Percentiles rank a stretch among this genome's conserved stretches.
Conservation (phyloP, 129 eudicot species). For the Centrapalus pauciflorus region DNA sequence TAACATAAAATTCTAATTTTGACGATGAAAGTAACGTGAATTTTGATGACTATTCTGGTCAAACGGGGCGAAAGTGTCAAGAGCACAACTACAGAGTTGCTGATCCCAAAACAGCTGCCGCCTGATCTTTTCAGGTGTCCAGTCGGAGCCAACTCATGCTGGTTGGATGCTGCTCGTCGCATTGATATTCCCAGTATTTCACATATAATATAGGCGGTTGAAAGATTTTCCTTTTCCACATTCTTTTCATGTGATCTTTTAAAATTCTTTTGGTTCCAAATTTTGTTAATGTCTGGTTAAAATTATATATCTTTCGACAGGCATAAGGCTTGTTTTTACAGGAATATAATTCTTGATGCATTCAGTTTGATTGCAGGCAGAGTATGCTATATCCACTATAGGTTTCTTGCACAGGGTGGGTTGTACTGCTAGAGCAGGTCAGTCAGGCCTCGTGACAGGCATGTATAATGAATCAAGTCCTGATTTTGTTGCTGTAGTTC, state of each 20-base stretch:
- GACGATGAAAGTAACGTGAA: no score
- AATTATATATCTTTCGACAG: not conserved
- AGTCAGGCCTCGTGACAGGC: constrained; percentile 82
- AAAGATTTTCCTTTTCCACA: not conserved
- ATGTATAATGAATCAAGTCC: constrained; percentile 58
- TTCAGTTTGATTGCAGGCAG: constrained; percentile 55
- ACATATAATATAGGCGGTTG: constrained; percentile 81
- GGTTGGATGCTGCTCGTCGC: constrained; percentile 95
- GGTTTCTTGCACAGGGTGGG: constrained; percentile 97
- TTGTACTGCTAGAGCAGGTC: constrained; percentile 96
- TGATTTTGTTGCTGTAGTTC: constrained; percentile 93
- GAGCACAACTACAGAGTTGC: constrained; percentile 53
- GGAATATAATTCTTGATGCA: not conserved
- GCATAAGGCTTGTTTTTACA: not conserved
- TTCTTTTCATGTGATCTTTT: no score
- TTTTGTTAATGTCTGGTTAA: not conserved
- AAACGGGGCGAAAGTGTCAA: constrained; percentile 57
- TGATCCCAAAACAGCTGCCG: constrained; percentile 71
- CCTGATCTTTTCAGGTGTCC: constrained; percentile 70
- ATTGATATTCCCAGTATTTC: constrained; percentile 82
- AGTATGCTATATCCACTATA: constrained; percentile 84
- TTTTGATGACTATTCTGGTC: constrained; percentile 67
- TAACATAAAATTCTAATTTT: no score
- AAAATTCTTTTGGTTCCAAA: not conserved
- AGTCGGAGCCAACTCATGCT: constrained; percentile 47